Percentiles rank a stretch among this genome's conserved stretches.
Evolutionary conservation across 345 rosid species (phyloP).

Genomic region (Isatis tinctoria): DNA sequence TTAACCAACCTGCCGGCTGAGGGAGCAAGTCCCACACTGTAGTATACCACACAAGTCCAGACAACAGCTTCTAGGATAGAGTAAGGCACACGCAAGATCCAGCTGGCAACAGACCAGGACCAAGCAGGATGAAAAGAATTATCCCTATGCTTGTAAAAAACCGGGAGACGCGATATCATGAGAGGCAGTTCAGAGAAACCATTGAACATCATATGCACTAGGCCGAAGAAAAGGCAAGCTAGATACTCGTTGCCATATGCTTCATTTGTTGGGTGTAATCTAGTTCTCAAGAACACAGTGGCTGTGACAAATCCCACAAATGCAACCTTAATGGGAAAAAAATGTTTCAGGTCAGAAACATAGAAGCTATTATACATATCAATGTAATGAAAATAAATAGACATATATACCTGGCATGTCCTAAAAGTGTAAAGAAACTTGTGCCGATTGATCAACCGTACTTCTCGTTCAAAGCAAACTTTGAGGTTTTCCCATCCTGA

Average conservation of each 20-base stretch:
- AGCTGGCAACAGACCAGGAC: conserved; percentile 82
- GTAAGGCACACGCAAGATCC: conserved; percentile 81
- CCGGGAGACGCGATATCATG: conserved; percentile 80
- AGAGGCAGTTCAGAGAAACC: conserved; percentile 84
- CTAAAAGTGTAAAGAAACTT: conserved; percentile 69
- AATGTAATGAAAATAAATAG: background rate
- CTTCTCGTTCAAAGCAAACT: conserved; percentile 63
- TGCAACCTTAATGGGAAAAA: conserved; percentile 50
- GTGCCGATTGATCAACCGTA: conserved; percentile 63
- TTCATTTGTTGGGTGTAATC: conserved; percentile 79
- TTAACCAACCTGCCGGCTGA: conserved; percentile 59
- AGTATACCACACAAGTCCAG: conserved; percentile 83
- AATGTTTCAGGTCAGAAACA: conserved; percentile 3
- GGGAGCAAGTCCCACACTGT: conserved; percentile 82
- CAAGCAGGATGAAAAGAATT: conserved; percentile 91
- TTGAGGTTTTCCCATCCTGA: conserved; percentile 73
- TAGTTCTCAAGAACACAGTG: conserved; percentile 69
- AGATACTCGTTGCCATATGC: conserved; percentile 61
- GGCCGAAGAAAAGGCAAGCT: conserved; percentile 76
- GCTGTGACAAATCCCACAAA: conserved; percentile 80
- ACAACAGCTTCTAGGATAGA: conserved; percentile 79
- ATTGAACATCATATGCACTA: conserved; percentile 88
- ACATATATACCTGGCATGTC: conserved; percentile 64
- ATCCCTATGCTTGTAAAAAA: conserved; percentile 87
- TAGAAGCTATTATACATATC: background rate